Conservation (phyloP, 345 rosid species). For the Sapria himalayana region DNA sequence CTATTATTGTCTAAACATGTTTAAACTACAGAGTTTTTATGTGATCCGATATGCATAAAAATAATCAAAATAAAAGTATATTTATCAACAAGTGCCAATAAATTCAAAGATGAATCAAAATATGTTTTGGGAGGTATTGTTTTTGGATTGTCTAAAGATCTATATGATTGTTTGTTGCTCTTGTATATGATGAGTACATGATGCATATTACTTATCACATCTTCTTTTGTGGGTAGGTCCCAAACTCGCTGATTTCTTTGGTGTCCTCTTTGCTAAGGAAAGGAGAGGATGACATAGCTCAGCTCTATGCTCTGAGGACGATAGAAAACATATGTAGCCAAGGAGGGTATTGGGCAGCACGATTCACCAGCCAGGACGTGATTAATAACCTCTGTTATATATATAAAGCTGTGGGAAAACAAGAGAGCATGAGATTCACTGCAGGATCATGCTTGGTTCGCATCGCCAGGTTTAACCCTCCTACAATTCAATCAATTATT, state of each 20-base stretch:
- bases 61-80: too few species aligned
- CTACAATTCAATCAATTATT: conserved; percentile 48
- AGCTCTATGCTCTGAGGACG: conserved; percentile 87
- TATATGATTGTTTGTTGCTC: too few species aligned
- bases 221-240: conserved; percentile 34
- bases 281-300: conserved; percentile 93
- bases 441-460: conserved; percentile 98
- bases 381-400: conserved; percentile 72
- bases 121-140: too few species aligned
- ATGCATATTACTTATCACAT: too few species aligned
- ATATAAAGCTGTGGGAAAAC: conserved; percentile 73
- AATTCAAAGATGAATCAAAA: too few species aligned
- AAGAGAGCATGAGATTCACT: conserved; percentile 80
- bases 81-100: too few species aligned
- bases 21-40: too few species aligned
- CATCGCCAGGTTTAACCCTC: conserved; percentile 64
- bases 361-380: conserved; percentile 81
- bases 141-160: too few species aligned
- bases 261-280: conserved; percentile 76
- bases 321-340: conserved; percentile 91
- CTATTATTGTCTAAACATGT: too few species aligned
- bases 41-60: too few species aligned
- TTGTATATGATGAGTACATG: too few species aligned
- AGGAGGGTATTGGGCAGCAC: conserved; percentile 72
- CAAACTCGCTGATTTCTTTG: conserved; percentile 79